Evolutionary conservation across 192 early-diverging fungal genomes (phyloP).

Genomic region (Coemansia sp.): DNA sequence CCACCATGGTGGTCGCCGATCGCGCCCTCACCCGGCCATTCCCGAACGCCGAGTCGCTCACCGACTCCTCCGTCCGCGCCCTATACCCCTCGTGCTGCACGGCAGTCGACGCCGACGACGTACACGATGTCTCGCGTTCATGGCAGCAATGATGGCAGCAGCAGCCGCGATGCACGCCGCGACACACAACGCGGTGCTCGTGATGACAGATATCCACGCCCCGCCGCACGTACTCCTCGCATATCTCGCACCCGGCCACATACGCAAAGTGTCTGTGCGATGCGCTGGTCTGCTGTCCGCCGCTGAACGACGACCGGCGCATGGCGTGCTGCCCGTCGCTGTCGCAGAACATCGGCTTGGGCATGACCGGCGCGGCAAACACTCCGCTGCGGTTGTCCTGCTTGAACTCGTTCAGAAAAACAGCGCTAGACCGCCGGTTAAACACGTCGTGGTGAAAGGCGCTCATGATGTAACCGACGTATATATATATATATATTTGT

Average conservation of each 20-base stretch:
- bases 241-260: conserved; percentile 41
- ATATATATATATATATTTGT: too few relatives aligned
- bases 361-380: conserved; percentile 40
- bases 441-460: conserved; percentile 45
- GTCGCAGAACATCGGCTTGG: conserved; percentile 36
- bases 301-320: conserved; percentile 19
- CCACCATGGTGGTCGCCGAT: conserved; percentile 37
- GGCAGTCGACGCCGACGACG: not conserved
- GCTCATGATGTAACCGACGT: too few relatives aligned
- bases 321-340: conserved; percentile 5
- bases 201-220: conserved; percentile 34
- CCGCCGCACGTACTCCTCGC: conserved; percentile 37
- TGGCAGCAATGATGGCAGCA: conserved; percentile 27
- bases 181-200: conserved; percentile 39
- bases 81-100: conserved; percentile 6
- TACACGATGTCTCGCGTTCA: conserved; percentile 5
- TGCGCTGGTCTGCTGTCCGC: not conserved
- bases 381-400: conserved; percentile 35
- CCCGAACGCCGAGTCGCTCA: conserved; percentile 36
- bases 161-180: conserved; percentile 28
- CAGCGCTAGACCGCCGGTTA: conserved; percentile 20
- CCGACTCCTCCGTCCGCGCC: conserved; percentile 36
- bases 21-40: conserved; percentile 38
- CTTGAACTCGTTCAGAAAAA: conserved; percentile 24
- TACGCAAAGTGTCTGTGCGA: conserved; percentile 34